Conservation (phyloP, 257 asterid genomes). For the Fraxinus anomala region DNA sequence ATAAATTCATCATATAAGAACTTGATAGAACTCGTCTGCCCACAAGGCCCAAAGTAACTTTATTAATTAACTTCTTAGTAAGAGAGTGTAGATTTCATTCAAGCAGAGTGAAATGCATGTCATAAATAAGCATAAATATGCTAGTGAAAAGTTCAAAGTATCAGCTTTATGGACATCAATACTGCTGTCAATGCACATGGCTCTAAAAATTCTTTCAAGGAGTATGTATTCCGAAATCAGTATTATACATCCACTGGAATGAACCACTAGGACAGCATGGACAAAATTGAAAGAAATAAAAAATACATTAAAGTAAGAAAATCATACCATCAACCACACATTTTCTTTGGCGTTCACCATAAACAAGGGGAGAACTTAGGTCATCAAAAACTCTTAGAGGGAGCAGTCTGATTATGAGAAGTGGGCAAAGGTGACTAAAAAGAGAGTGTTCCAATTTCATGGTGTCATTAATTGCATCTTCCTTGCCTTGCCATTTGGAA, state of each 20-base stretch:
- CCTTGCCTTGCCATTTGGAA: conserved; percentile 34
- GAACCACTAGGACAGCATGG: not conserved
- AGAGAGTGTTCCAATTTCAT: conserved; percentile 45
- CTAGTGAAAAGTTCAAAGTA: not conserved
- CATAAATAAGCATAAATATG: not conserved
- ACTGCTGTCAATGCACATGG: not conserved
- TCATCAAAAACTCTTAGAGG: conserved; percentile 80
- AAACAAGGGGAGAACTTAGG: conserved; percentile 58
- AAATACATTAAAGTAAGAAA: conserved; percentile 15
- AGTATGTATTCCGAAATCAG: not conserved
- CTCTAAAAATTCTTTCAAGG: not conserved
- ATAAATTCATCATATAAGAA: not conserved
- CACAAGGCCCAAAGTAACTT: not conserved
- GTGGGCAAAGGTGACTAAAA: conserved; percentile 82
- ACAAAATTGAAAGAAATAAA: not conserved
- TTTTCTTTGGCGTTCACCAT: conserved; percentile 50
- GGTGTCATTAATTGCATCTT: conserved; percentile 38
- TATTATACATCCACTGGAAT: not conserved
- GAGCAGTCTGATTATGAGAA: conserved; percentile 81
- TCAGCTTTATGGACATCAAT: not conserved
- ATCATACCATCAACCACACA: conserved; percentile 51
- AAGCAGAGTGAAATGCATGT: not conserved
- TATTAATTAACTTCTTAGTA: not conserved
- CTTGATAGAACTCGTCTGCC: not conserved
- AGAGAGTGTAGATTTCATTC: not conserved